Conservation (phyloP, 331 rosid species). For the Acacia pycnantha region DNA sequence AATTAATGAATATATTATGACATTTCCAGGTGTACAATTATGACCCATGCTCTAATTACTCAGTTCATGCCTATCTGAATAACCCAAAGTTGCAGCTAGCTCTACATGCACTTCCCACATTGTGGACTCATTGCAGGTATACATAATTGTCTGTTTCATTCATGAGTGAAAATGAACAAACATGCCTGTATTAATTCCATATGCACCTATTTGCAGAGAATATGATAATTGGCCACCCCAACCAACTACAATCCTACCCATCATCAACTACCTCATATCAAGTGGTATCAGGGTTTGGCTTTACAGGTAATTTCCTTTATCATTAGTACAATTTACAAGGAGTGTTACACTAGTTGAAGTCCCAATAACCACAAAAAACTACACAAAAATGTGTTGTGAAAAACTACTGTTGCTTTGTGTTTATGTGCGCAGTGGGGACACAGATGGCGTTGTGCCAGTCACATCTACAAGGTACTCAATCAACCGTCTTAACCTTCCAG, state of each 20-base stretch:
- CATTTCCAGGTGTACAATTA: slow-evolving; percentile 23
- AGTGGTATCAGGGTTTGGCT: not conserved
- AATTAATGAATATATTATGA: not conserved
- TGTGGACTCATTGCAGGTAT: not conserved
- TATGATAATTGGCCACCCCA: not conserved
- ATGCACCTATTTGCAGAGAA: not conserved
- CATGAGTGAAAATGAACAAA: not conserved
- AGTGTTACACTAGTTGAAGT: not conserved
- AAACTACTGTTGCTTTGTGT: not conserved
- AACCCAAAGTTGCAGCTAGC: not conserved
- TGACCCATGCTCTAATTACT: slow-evolving; percentile 41
- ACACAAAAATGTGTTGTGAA: not conserved
- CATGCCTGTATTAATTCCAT: not conserved
- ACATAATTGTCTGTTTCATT: not conserved
- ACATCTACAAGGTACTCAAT: not conserved
- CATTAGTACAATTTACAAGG: not conserved
- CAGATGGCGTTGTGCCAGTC: not conserved
- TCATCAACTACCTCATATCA: not conserved
- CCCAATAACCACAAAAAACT: not conserved
- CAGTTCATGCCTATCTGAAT: slow-evolving; percentile 3
- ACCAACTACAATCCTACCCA: not conserved
- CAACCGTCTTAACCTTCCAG: not conserved
- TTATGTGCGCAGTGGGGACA: not conserved
- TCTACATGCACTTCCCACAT: not conserved
- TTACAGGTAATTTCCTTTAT: not conserved